Base-by-base conservation (phyloP, 495 filamentous ascomycete species). In the Tetracladium marchalianum region DNA sequence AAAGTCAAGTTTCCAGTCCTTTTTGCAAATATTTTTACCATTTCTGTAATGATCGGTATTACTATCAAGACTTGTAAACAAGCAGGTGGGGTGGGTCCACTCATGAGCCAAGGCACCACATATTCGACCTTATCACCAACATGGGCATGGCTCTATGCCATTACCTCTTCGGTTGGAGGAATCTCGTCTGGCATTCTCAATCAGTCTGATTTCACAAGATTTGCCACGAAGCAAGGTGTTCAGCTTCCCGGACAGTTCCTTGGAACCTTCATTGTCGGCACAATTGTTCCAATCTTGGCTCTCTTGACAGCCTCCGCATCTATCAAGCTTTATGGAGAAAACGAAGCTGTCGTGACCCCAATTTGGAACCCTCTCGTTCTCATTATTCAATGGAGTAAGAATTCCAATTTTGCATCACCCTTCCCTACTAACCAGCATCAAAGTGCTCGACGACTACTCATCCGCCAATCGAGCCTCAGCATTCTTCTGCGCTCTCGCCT, bases 311-410 rank as follows among this genome's bases (percentile, higher is more conserved):
- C 64, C 2, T 62, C 62, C 13, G 65, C 66, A 2, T 61, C 65
- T 1, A 48, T 50, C 32, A 41, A 52, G 36, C 44, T 63, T 7
- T 67, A 63, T 45, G 62, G 52, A 18, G n/a, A 53, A 47, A 27
- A 27, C 22, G 22, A 27, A 7, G 3, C 22, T 3, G 22, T 27
- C 7, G 22, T 27, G 7, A 27, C 22, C 34, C 45, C 58, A 13
- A 49, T 62, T 41, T 69, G 67, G 65, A 67, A 66, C 39, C 58
- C 68, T 3, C 62, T 58, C 19, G 51, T 53, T 41, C 58, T 55
- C 18, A 55, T 60, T 47, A 61, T 54, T 22, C 50, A 39, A 47
- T 62, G 50, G 51, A 43, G 22, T 27, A 27, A 27, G 22, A n/a
- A n/a, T 60, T 39, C 59, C 50, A 10, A 52, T 46, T 27, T 3